Evolutionary conservation across 805 yeast species (phyloP).

Genomic region (Wickerhamiella hasegawae): DNA sequence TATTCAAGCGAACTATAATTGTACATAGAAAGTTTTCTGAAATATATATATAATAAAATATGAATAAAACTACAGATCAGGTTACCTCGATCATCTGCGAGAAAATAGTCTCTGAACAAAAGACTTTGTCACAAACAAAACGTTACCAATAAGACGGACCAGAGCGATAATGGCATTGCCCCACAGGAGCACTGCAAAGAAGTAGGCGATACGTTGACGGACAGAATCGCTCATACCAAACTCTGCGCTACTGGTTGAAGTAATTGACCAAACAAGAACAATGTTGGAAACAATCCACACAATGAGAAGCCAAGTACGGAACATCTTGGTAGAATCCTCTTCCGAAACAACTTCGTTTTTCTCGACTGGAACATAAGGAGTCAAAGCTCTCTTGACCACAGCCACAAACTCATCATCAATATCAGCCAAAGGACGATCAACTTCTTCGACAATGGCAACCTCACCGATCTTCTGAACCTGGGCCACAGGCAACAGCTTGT

Average conservation of each 20-base stretch:
- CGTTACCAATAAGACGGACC: slow-evolving; percentile 39
- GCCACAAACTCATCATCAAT: slow-evolving; percentile 34
- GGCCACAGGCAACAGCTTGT: slow-evolving; percentile 34
- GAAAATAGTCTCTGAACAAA: slow-evolving; percentile 7
- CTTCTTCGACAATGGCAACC: slow-evolving; percentile 33
- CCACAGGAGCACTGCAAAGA: slow-evolving; percentile 38
- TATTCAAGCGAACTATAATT: too few species aligned
- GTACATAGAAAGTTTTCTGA: too few species aligned
- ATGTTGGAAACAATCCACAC: slow-evolving; percentile 26
- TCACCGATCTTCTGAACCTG: slow-evolving; percentile 35
- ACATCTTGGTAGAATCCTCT: slow-evolving; percentile 26
- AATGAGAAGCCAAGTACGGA: slow-evolving; percentile 26
- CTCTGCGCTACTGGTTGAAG: slow-evolving; percentile 22
- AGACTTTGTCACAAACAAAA: slow-evolving; percentile 26
- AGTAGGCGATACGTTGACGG: slow-evolving; percentile 22
- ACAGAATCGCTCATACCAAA: slow-evolving; percentile 26
- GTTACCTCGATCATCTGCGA: slow-evolving; percentile 5
- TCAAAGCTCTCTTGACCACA: slow-evolving; percentile 35
- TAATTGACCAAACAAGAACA: slow-evolving; percentile 24
- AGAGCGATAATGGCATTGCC: slow-evolving; percentile 44
- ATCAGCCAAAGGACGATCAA: slow-evolving; percentile 33
- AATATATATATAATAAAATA: too few species aligned
- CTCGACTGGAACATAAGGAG: slow-evolving; percentile 27
- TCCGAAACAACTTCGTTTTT: slow-evolving; percentile 9
- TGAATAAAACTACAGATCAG: too few species aligned